Evolutionary conservation across 2,329 filamentous ascomycete species (phyloP), one percentile per base, ranked within the genome.

Genomic region (Tolypocladium pustulatum): DNA sequence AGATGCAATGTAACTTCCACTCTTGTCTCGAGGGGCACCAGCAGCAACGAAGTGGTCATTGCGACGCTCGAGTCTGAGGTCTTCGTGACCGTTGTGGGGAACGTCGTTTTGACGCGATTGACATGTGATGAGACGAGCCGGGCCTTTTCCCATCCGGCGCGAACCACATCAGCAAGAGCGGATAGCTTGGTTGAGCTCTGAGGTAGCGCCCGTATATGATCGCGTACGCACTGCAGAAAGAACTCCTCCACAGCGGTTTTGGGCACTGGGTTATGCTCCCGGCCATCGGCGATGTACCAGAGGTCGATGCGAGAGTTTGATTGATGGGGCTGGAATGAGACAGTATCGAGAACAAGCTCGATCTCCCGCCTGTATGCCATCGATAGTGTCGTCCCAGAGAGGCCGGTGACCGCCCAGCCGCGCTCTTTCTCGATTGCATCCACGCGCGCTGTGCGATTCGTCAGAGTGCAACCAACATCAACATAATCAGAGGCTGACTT

Each of bases 311-410:
- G 78, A 1, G 78, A 77, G 64, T 83, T 81, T 8, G 71, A 64
- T 55, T 72, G 69, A 30, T 70, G 66, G 12, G 70, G 66, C 52
- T 78, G 73, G 72, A 91, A 90, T 0, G 85, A 77, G 0, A 79
- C 72, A 2, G 85, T 79, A 65, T 91, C 85, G 67, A 93, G 88
- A 58, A 86, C 84, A 12, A 93, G 79, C 67, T 91, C 85, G 43
- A 93, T 82, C 63, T 90, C 86, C 41, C 82, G 83, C 64, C 77
- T 78, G 73, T 91, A 91, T 4, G 83, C 83, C 83, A 93, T 86
- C 0, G 88, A 90, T n/a, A 91, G 72, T 2, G 76, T 82, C 1
- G 80, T 82, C 22, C 79, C 81, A 1, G 80, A 76, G 27, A 87
- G 81, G 22, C 87, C 83, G 2, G 81, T 85, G 61, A 93, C 85